Percentiles rank a stretch among this genome's conserved stretches.
Evolutionary conservation across 2,329 filamentous ascomycete genomes (phyloP).

Genomic region (Biscogniauxia mediterranea): DNA sequence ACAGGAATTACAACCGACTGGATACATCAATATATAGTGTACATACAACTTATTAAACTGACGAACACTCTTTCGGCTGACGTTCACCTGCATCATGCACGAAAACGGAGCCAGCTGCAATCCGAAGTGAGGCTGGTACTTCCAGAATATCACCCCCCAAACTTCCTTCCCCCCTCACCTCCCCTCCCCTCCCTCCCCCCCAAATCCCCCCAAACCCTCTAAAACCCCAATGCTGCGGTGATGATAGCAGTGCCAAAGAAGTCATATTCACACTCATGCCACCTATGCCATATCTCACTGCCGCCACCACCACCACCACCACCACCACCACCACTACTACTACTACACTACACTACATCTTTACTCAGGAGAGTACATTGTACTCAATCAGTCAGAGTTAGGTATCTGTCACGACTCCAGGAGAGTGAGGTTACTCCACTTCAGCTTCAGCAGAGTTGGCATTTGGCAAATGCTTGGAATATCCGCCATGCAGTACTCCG

Average conservation of each 20-base stretch:
- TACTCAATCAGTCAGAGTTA: not conserved
- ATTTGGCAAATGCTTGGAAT: not conserved
- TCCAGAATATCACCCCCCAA: conserved; percentile 13
- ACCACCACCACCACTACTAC: too few relatives aligned
- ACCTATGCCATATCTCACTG: not conserved
- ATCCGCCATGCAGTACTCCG: not conserved
- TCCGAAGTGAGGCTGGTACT: conserved; percentile 23
- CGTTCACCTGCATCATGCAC: conserved; percentile 24
- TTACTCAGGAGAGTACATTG: not conserved
- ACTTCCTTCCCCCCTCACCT: conserved; percentile 13
- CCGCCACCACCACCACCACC: too few relatives aligned
- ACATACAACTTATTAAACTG: not conserved
- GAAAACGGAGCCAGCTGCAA: conserved; percentile 19
- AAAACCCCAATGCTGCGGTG: not conserved
- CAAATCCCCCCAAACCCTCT: not conserved
- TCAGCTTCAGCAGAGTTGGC: not conserved
- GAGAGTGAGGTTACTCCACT: not conserved
- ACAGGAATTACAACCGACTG: conserved; percentile 12
- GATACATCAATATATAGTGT: conserved; percentile 1
- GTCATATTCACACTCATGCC: not conserved
- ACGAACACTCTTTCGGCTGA: not conserved
- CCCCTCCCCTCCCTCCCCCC: not conserved
- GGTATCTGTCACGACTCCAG: not conserved
- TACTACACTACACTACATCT: too few relatives aligned
- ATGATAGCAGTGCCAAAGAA: not conserved